phyloP scores from a whole-genome alignment of 345 rosid species.

The Angophora floribunda region DNA sequence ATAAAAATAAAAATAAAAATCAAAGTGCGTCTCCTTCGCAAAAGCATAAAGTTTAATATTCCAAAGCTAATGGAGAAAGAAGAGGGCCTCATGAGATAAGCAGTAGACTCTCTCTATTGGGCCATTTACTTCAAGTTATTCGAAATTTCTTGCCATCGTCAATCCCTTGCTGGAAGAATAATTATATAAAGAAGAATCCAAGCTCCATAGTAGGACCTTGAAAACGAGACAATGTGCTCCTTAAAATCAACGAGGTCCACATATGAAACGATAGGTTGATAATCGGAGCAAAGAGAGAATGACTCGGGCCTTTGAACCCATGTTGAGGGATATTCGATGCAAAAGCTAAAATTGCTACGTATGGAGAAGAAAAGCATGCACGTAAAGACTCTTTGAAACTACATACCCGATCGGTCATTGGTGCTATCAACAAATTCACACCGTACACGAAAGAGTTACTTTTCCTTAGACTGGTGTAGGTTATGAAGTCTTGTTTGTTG shows the following conservation, averaged over 20 bases:
- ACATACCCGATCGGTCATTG: not conserved
- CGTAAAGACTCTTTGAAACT: not conserved
- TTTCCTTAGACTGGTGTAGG: accelerated
- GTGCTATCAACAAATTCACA: not conserved
- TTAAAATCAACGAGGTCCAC: no score
- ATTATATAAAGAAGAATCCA: not conserved
- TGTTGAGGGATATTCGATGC: not conserved
- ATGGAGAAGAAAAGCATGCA: not conserved
- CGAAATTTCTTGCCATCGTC: not conserved
- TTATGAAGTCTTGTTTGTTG: not conserved
- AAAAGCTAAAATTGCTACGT: not conserved
- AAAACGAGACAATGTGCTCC: not conserved
- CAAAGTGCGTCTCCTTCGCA: accelerated
- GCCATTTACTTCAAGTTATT: not conserved
- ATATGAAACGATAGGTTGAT: not conserved
- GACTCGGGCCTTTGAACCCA: not conserved
- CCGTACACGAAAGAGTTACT: not conserved
- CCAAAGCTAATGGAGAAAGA: not conserved
- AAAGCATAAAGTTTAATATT: not conserved
- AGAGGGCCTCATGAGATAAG: not conserved
- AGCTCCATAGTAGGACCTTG: not conserved
- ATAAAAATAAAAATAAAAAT: not conserved
- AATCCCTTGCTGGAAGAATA: not conserved
- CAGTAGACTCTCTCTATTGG: accelerated
- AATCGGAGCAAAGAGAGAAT: not conserved